Conservation (phyloP, 2,329 filamentous ascomycete species). For the Trichoderma sp. region DNA sequence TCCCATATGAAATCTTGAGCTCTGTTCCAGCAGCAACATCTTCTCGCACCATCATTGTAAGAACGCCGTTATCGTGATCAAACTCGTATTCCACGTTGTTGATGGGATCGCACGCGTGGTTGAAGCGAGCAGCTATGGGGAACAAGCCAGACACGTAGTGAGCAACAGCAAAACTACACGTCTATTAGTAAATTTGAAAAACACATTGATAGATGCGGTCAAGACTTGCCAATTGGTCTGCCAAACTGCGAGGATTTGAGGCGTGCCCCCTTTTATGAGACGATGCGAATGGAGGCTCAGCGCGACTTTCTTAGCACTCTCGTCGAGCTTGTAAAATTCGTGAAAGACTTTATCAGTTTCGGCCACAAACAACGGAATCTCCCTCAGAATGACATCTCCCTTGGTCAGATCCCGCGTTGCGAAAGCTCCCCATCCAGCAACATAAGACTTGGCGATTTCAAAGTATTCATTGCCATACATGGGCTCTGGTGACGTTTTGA, state of each 20-base stretch:
- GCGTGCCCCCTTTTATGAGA: slow-evolving; percentile 29
- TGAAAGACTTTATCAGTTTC: slow-evolving; percentile 29
- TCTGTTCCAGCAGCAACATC: slow-evolving; percentile 44
- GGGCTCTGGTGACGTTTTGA: slow-evolving; percentile 6
- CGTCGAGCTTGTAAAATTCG: slow-evolving; percentile 37
- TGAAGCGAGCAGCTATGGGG: slow-evolving; percentile 53
- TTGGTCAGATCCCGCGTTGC: slow-evolving; percentile 38
- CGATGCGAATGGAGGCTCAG: slow-evolving; percentile 39
- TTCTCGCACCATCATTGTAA: slow-evolving; percentile 42
- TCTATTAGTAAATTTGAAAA: not conserved
- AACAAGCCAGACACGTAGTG: slow-evolving; percentile 42
- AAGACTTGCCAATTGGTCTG: slow-evolving; percentile 46
- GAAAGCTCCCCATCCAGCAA: slow-evolving; percentile 48
- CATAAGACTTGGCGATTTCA: slow-evolving; percentile 37
- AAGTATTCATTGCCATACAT: slow-evolving; percentile 42
- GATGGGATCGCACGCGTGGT: slow-evolving; percentile 51
- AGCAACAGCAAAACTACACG: slow-evolving; percentile 29
- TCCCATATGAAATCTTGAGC: slow-evolving; percentile 51
- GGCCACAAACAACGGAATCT: slow-evolving; percentile 42
- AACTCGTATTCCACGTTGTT: slow-evolving; percentile 46
- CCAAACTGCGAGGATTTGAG: slow-evolving; percentile 39
- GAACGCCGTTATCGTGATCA: slow-evolving; percentile 31
- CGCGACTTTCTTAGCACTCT: slow-evolving; percentile 32
- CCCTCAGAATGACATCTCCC: slow-evolving; percentile 43
- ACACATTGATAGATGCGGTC: not conserved